Evolutionary conservation across 345 rosid species (phyloP), one percentile per base, ranked within the genome.

Genomic region (Clausena lansium): DNA sequence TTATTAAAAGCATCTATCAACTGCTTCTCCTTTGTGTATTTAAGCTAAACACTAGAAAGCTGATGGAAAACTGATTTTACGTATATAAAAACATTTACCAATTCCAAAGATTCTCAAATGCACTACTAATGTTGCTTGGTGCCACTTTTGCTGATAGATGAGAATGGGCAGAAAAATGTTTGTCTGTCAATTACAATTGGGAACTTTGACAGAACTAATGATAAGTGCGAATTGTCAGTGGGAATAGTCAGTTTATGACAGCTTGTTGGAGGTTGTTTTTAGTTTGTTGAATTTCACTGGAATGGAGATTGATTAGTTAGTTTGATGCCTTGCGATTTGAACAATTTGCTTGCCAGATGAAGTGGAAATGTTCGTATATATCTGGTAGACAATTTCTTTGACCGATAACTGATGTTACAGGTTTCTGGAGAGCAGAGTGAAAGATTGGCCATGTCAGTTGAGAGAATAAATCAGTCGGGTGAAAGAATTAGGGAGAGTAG

Each of bases 401-500:
- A 71, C 72, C 75, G 55, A n/a, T 76, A 38, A 47, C 54, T 57
- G 67, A 9, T 67, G 70, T 62, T 70, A 47, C 73, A 93, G 97
- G 94, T 86, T 74, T 85, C 97, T 9, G 87, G 92, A 20, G 97
- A 92, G 80, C 98, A 93, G 80, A 88, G 92, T 84, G 93, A 82
- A 78, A 89, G 97, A 75, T 55, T 91, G 80, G 84, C 93, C 65
- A 89, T 91, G 91, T 85, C 96, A 22, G 89, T 94, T 1, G 99
- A 93, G 84, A 89, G 97, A 75, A 66, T 95, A 65, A 86, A 91
- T 79, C 92, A 89, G 45, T 88, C 98, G 28, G 86, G 94, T 67
- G 93, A 91, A 25, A 85, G 94, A 85, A 90, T 93, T 64, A 91
- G 85, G 81, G 95, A 95, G 76, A 88, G 98, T 79, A 92, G 97